Evolutionary conservation across 768 basidiomycete genomes (phyloP).

Genomic region (Trametes meyenii): DNA sequence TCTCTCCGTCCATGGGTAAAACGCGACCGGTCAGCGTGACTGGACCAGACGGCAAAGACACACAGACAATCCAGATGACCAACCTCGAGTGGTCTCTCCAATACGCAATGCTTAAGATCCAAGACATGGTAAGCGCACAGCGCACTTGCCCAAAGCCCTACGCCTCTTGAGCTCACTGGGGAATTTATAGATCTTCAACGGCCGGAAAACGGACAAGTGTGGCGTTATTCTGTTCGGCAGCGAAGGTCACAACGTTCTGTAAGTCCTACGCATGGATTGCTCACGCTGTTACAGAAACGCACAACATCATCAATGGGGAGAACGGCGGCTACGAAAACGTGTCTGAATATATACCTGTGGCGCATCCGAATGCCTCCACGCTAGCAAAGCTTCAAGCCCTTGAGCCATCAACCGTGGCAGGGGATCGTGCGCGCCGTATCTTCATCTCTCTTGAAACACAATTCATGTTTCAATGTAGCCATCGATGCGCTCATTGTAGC

Average conservation of each 20-base stretch:
- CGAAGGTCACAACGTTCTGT: constrained; percentile 53
- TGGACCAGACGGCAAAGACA: constrained; percentile 50
- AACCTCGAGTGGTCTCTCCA: constrained; percentile 83
- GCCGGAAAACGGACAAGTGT: constrained; percentile 91
- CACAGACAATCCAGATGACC: constrained; percentile 59
- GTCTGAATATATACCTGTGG: constrained; percentile 68
- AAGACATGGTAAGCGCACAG: constrained; percentile 73
- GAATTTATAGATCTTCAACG: constrained; percentile 74
- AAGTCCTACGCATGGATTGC: neutral
- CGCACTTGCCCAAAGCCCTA: neutral
- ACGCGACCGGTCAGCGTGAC: constrained; percentile 58
- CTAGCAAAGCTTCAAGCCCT: constrained; percentile 68
- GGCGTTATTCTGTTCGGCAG: constrained; percentile 90
- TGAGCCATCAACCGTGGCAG: constrained; percentile 53
- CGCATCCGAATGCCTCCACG: constrained; percentile 63
- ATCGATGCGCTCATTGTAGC: constrained; percentile 88
- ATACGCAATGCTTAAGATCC: constrained; percentile 87
- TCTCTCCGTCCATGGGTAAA: constrained; percentile 83
- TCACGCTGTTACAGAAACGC: constrained; percentile 49
- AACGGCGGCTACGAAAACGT: constrained; percentile 77
- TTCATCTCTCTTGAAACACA: neutral
- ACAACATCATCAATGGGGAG: constrained; percentile 62
- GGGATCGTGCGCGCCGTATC: constrained; percentile 60
- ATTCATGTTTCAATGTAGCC: constrained; percentile 44
- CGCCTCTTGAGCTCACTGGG: neutral